Base-by-base conservation (phyloP, 768 basidiomycete genomes). In the Tulasnella sp. region DNA sequence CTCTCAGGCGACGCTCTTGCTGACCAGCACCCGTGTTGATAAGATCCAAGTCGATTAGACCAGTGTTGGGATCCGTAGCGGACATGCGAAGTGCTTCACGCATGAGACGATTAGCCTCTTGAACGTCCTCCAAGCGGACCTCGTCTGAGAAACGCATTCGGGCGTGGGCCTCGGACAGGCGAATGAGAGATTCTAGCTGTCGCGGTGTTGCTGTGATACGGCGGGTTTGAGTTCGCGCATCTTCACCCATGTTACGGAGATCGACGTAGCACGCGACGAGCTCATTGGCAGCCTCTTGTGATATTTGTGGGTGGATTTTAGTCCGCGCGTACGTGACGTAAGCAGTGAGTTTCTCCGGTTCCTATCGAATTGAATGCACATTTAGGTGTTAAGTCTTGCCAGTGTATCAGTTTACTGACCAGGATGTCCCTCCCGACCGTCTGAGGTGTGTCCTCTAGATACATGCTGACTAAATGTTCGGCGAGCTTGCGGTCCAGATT, bases 201-300 rank as follows among this genome's bases (percentile, higher is more conserved):
- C 97, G 88, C 0, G 97, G 98, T 37, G 97, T 98, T 0, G 97
- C 97, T 0, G 97, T 99, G 80, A 99, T 99, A 14, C 96, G 89
- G 78, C 92, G 92, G 80, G 98, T 96, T 73, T 86, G 87, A 0
- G 87, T 86, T 19, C 94, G 89, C 1, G 94, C 89, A 78, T 98
- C 96, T 70, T 90, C 78, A 26, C 96, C 96, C 77, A 92, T 89
- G 77, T 91, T 91, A 67, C 97, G 91, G 85, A 99, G 91, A 75
- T 92, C 90, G 72, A 97, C 95, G 81, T 99, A 99, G 37, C 90
- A 89, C 5, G 84, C 80, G 22, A 98, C 92, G 70, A 98, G 91
- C 75, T 94, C 92, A 22, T 87, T 80, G 0, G 89, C 87, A 0
- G 97, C 97, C 37, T 86, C 89, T 76, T 94, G 91, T 14, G 91